phyloP scores from a whole-genome alignment of 2,329 filamentous ascomycete genomes.

The Arthrobotrys iridis region DNA sequence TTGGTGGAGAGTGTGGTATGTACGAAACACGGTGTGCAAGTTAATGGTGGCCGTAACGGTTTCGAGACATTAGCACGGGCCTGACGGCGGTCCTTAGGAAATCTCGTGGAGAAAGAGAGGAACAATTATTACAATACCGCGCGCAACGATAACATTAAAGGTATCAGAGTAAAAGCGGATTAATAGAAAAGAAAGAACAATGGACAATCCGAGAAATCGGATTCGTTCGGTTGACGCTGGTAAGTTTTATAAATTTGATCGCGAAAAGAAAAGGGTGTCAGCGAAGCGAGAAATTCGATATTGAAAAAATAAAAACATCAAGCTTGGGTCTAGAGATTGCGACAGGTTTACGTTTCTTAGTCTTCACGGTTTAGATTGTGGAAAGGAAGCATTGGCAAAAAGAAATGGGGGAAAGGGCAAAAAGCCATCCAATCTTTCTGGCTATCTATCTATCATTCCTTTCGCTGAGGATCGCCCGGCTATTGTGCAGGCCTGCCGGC shows the following conservation, averaged over 20 bases:
- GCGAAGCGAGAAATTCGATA: constrained; percentile 35
- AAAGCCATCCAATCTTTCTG: constrained; percentile 13
- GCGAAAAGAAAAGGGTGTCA: constrained; percentile 31
- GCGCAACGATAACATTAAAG: constrained; percentile 14
- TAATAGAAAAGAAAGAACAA: constrained; percentile 1
- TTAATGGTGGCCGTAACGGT: constrained; percentile 40
- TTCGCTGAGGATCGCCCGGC: constrained; percentile 37
- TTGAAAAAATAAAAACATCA: constrained; percentile 27
- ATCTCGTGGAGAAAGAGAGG: constrained; percentile 18
- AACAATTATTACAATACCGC: not conserved
- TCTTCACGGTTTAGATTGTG: constrained; percentile 14
- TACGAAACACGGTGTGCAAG: constrained; percentile 40
- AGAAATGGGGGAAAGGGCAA: not conserved
- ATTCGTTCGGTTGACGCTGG: constrained; percentile 15
- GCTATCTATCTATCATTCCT: constrained; percentile 11
- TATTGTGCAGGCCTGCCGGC: constrained; percentile 52
- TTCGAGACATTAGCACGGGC: constrained; percentile 37
- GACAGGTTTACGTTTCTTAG: constrained; percentile 19
- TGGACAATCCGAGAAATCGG: not conserved
- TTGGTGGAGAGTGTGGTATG: constrained; percentile 21
- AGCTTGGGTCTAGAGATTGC: constrained; percentile 30
- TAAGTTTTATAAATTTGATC: not conserved
- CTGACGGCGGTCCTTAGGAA: constrained; percentile 16
- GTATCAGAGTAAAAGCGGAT: not conserved
- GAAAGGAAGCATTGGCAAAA: constrained; percentile 17